Evolutionary conservation across 2,329 filamentous ascomycete species (phyloP).

Genomic region (Gnomoniopsis sp.): DNA sequence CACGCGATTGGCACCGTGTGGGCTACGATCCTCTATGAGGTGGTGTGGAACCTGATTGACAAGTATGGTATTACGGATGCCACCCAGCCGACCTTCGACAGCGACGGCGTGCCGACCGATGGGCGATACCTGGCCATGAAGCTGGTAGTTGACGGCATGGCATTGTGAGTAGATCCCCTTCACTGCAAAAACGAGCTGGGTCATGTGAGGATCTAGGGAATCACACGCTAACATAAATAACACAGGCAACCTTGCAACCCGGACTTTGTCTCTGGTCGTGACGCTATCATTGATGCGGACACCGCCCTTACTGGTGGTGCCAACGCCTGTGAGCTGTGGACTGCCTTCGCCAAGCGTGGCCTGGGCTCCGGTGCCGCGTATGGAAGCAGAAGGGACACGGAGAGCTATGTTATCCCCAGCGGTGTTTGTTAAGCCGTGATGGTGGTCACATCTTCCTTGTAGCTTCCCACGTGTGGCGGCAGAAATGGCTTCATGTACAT

Average conservation of each 20-base stretch:
- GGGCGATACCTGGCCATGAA: constrained; percentile 51
- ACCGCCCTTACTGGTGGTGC: constrained; percentile 45
- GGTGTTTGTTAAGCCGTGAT: constrained; percentile 21
- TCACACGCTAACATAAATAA: too few relatives aligned
- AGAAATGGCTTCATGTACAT: too few relatives aligned
- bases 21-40: constrained; percentile 52
- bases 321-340: constrained; percentile 53
- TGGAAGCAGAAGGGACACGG: constrained; percentile 24
- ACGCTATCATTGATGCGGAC: constrained; percentile 56
- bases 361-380: constrained; percentile 39
- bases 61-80: constrained; percentile 49
- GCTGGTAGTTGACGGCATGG: constrained; percentile 49
- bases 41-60: constrained; percentile 56
- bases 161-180: constrained; percentile 31
- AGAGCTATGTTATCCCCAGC: constrained; percentile 29
- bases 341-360: constrained; percentile 54
- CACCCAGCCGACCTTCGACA: constrained; percentile 36
- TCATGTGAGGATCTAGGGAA: too few relatives aligned
- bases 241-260: constrained; percentile 53
- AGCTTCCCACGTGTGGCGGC: too few relatives aligned
- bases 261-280: constrained; percentile 48
- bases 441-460: too few relatives aligned
- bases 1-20: constrained; percentile 51
- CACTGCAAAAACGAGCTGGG: too few relatives aligned
- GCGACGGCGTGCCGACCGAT: constrained; percentile 45